Evolutionary conservation across 2,329 filamentous ascomycete genomes (phyloP).

Genomic region (Pseudogymnoascus sp.): DNA sequence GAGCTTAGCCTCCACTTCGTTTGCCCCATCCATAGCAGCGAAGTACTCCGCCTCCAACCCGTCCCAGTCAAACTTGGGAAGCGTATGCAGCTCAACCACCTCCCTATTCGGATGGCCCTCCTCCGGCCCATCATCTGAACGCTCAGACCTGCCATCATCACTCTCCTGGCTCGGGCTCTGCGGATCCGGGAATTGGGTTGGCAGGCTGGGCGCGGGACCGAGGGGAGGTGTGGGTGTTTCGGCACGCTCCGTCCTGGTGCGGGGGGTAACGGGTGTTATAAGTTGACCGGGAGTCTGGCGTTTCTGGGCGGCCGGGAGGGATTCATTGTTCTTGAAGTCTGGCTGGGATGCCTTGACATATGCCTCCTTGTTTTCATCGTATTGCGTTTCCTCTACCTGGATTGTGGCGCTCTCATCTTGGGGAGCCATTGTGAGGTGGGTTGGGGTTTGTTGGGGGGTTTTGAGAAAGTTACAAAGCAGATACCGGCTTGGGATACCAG

Average conservation of each 20-base stretch:
- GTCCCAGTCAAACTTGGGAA: slow-evolving; percentile 60
- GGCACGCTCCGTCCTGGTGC: not conserved
- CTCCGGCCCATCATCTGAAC: not conserved
- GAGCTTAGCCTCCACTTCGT: slow-evolving; percentile 55
- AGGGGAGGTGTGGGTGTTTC: not conserved
- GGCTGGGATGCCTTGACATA: not conserved
- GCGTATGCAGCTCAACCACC: not conserved
- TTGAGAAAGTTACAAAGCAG: not conserved
- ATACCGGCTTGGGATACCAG: not conserved
- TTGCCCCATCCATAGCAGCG: slow-evolving; percentile 52
- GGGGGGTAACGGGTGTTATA: not conserved
- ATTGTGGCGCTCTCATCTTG: not conserved
- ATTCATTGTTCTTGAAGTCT: not conserved
- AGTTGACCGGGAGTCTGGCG: not conserved
- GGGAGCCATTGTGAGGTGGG: not conserved
- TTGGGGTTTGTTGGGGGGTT: not conserved
- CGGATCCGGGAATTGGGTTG: not conserved
- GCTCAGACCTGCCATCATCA: not conserved
- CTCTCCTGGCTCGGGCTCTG: not conserved
- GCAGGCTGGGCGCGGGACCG: not conserved
- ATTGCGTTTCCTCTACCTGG: not conserved
- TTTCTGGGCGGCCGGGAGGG: not conserved
- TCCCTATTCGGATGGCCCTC: not conserved
- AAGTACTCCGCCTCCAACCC: slow-evolving; percentile 65
- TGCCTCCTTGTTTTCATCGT: not conserved